Percentiles rank a stretch among this genome's conserved stretches.
These are phyloP conservation scores for Candida silvatica DNA, from an alignment of 805 yeast species.

Conservation along the genomic window DNA sequence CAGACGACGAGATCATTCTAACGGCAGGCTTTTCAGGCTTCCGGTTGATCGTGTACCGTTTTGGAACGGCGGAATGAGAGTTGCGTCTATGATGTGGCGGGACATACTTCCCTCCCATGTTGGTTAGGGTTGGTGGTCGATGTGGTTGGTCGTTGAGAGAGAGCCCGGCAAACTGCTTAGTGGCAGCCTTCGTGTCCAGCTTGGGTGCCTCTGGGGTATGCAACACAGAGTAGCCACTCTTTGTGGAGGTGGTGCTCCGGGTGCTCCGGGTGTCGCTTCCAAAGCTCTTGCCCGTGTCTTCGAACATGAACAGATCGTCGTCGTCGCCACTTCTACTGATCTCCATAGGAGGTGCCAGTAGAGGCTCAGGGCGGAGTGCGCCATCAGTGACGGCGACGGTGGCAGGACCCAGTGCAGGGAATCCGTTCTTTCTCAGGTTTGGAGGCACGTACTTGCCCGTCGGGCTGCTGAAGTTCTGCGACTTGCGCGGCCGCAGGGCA, in stretches of 20 bases:
- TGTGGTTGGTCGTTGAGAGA: background rate
- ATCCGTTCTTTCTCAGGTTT: slow-evolving; percentile 47
- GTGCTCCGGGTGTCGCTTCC: slow-evolving; percentile 7
- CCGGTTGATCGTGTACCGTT: slow-evolving; percentile 7
- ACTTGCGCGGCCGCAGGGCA: background rate
- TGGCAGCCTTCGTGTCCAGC: background rate
- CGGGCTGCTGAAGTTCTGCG: slow-evolving; percentile 3
- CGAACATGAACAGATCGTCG: slow-evolving; percentile 14
- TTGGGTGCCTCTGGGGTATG: background rate
- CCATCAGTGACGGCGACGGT: background rate
- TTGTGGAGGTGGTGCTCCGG: slow-evolving; percentile 6
- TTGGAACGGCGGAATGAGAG: slow-evolving; percentile 20
- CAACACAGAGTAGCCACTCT: slow-evolving; percentile 2
- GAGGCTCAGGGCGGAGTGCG: background rate
- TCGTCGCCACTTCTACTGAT: slow-evolving; percentile 22
- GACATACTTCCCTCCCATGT: slow-evolving; percentile 26
- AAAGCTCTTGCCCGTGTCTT: slow-evolving; percentile 6
- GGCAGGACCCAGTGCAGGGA: no score
- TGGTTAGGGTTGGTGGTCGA: background rate
- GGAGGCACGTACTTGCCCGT: slow-evolving; percentile 65
- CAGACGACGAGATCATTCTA: slow-evolving; percentile 25
- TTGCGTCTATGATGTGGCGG: slow-evolving; percentile 47
- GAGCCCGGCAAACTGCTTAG: background rate
- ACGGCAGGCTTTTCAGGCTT: slow-evolving; percentile 3
- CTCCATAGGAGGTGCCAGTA: slow-evolving; percentile 7